These are phyloP conservation scores for Vaccinium myrtillus DNA, from an alignment of 148 eudicot species.

Conservation along the genomic window DNA sequence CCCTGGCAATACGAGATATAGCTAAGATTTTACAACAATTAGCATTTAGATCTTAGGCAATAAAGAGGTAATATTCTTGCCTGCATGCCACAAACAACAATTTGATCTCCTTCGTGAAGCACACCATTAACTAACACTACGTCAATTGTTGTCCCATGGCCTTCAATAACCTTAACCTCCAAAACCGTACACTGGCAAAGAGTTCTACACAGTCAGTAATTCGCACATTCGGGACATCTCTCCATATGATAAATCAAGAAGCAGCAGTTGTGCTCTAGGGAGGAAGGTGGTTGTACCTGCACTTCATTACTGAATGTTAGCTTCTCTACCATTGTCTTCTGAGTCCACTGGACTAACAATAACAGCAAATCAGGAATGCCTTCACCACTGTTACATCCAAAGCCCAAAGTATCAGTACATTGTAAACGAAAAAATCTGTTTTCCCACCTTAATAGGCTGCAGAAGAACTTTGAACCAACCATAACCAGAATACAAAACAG, in stretches of 20 bases:
- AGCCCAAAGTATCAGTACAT: conserved; percentile 8
- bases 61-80: conserved; percentile 30
- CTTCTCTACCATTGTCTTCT: conserved; percentile 76
- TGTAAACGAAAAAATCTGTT: not conserved
- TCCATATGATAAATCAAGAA: not conserved
- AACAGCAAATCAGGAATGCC: conserved; percentile 78
- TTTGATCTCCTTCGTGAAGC: conserved; percentile 91
- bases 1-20: conserved; percentile 44
- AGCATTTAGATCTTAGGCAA: not conserved
- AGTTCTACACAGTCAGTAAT: conserved; percentile 19
- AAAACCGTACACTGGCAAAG: conserved; percentile 76
- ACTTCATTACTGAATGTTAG: conserved; percentile 71
- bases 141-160: conserved; percentile 88
- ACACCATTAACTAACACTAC: conserved; percentile 84
- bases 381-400: conserved; percentile 63
- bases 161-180: conserved; percentile 94
- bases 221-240: not conserved
- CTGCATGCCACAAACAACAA: conserved; percentile 89
- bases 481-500: not conserved
- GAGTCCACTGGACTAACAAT: conserved; percentile 73
- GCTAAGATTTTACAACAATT: conserved; percentile 11
- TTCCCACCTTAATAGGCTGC: not conserved
- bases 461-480: conserved; percentile 3
- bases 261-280: not conserved
- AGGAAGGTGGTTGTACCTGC: conserved; percentile 38